Evolutionary conservation across 768 basidiomycete species (phyloP), one percentile per base, ranked within the genome.

Genomic region (Rhodotorula toruloides): DNA sequence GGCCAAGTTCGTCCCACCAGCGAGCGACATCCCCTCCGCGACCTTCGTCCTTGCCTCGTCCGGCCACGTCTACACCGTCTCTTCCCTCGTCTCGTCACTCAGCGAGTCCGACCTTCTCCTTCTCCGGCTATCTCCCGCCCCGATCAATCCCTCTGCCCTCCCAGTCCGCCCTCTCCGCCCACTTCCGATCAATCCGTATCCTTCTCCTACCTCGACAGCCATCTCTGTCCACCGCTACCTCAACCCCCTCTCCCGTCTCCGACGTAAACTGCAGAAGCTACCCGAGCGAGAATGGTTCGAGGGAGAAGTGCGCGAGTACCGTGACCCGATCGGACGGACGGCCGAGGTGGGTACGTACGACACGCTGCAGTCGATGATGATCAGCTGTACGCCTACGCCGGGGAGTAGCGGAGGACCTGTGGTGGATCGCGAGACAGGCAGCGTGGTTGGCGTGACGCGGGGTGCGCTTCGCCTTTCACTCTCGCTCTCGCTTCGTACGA

Each of bases 361-460:
- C 70, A 77, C 82, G 9, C 80, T 88, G 16, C 81, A 82, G 2
- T 82, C 85, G 70, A 74, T 88, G 68, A 73, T 83, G 50, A 82
- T 86, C 74, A 76, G 78, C 42, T 81, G 82, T 4, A 73, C 82
- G 13, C 86, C 86, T 19, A 83, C 83, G 0, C 79, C 82, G 3
- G 87, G 87, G 12, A 86, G 86, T 27, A 87, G 86, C 61, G 87
- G 87, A 8, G 86, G 86, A 2, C 86, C 87, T 0, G 82, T 88
- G 60, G 78, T 88, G 13, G 84, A 86, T 61, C 80, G 81, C 67
- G 80, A 83, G 66, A 83, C 77, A 36, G 86, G 86, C 8, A 81
- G 85, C 0, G 86, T 87, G 7, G 79, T 87, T 3, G 87, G 87
- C 2, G 78, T 87, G 22, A 81, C 86, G 72, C 79, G 85, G 14